Percentiles rank a stretch among this genome's conserved stretches.
Evolutionary conservation across 352 stramenopile species (phyloP).

Genomic region (Phytophthora melonis): DNA sequence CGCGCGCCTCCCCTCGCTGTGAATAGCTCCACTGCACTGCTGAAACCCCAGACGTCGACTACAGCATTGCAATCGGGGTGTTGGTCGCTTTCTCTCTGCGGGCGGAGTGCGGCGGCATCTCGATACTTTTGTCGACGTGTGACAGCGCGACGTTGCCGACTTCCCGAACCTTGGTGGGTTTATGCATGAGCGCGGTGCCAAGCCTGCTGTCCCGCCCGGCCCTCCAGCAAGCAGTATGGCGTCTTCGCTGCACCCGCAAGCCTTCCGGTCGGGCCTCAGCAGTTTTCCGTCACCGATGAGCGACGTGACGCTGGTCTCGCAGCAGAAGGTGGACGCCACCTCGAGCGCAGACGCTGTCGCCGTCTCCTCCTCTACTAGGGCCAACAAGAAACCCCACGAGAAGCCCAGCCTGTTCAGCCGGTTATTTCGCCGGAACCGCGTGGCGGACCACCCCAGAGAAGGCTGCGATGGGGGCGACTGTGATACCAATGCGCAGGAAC

Average conservation of each 20-base stretch:
- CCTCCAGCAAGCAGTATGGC: constrained; percentile 37
- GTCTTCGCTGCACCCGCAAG: constrained; percentile 22
- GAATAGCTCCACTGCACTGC: constrained; percentile 23
- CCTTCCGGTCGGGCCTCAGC: constrained; percentile 22
- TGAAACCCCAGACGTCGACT: constrained; percentile 30
- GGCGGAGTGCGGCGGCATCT: constrained; percentile 3
- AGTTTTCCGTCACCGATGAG: constrained; percentile 14
- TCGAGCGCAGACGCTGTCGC: constrained; percentile 17
- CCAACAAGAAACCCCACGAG: background rate
- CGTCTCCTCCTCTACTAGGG: background rate
- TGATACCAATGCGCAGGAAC: constrained; percentile 13
- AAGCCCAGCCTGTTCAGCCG: constrained; percentile 10
- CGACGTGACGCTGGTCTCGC: constrained; percentile 6
- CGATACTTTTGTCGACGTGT: constrained; percentile 9
- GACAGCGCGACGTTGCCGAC: constrained; percentile 15
- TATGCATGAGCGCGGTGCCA: constrained; percentile 37
- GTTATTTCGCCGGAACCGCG: constrained; percentile 28
- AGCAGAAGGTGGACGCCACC: constrained; percentile 31
- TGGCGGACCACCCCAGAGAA: constrained; percentile 5
- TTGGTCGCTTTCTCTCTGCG: background rate
- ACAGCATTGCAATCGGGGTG: constrained; percentile 3
- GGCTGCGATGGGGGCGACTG: background rate
- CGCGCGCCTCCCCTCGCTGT: constrained; percentile 18
- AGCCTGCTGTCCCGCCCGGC: constrained; percentile 23
- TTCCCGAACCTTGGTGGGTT: constrained; percentile 22